Percentiles rank a stretch among this genome's conserved stretches.
These are phyloP conservation scores for Trichoderma atrobrunneum DNA, from an alignment of 2,329 filamentous ascomycete species.

Conservation along the genomic window DNA sequence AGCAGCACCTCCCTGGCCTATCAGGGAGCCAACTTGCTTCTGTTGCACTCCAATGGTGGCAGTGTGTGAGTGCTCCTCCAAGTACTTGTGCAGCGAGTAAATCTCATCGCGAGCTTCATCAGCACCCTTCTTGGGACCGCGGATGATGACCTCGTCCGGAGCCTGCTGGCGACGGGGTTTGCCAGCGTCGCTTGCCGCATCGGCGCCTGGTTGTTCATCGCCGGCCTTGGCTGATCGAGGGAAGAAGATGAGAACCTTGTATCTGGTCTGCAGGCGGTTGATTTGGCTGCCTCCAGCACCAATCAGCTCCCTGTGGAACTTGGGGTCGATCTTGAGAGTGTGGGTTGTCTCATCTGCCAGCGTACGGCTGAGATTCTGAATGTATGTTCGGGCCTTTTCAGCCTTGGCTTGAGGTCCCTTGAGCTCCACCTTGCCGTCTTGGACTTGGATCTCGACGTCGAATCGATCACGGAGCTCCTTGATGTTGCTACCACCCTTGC, in stretches of 20 bases:
- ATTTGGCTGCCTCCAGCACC: conserved; percentile 84
- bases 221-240: conserved; percentile 63
- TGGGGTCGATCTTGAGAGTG: conserved; percentile 82
- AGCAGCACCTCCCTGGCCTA: conserved; percentile 83
- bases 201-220: conserved; percentile 69
- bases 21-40: conserved; percentile 88
- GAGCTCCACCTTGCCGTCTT: conserved; percentile 91
- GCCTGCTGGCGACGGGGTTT: conserved; percentile 69
- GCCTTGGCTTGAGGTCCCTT: conserved; percentile 96
- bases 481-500: conserved; percentile 65
- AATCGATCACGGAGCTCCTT: conserved; percentile 64
- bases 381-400: conserved; percentile 79
- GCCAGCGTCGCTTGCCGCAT: conserved; percentile 65
- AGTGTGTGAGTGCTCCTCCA: conserved; percentile 80
- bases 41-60: conserved; percentile 82
- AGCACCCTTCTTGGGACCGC: conserved; percentile 88
- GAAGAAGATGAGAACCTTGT: conserved; percentile 95
- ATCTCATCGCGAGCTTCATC: conserved; percentile 92
- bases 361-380: conserved; percentile 73
- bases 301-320: conserved; percentile 93
- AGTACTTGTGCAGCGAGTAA: conserved; percentile 81
- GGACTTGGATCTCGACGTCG: conserved; percentile 77
- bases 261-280: conserved; percentile 86
- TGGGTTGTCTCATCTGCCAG: conserved; percentile 90
- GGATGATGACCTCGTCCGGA: conserved; percentile 84